Evolutionary conservation across 139 green algal species (phyloP).

Genomic region (Penium margaritaceum): DNA sequence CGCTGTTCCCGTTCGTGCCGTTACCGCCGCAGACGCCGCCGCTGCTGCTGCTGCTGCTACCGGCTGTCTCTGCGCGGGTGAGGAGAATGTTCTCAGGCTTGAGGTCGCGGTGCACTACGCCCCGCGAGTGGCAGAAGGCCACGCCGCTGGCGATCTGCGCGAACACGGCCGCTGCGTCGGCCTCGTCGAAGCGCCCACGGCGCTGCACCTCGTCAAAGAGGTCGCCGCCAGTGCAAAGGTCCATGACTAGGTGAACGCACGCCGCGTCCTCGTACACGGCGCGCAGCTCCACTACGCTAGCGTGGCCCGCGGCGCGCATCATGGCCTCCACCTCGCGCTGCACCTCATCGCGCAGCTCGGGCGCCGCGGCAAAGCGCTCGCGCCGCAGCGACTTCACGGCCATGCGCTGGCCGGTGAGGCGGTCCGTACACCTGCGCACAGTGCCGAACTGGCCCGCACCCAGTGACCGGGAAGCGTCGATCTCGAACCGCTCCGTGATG

Average conservation of each 20-base stretch:
- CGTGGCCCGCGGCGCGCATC: conserved; percentile 70
- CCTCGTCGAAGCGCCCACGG: conserved; percentile 67
- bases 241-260: conserved; percentile 12
- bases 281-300: conserved; percentile 25
- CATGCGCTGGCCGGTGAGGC: too few relatives aligned
- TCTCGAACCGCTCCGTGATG: too few relatives aligned
- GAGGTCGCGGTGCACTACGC: conserved; percentile 12
- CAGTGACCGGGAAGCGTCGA: too few relatives aligned
- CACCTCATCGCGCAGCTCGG: too few relatives aligned
- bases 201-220: conserved; percentile 58
- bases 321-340: conserved; percentile 77
- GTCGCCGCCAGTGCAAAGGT: conserved; percentile 9
- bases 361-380: too few relatives aligned
- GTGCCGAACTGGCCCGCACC: too few relatives aligned
- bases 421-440: too few relatives aligned
- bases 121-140: conserved; percentile 66
- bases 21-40: too few relatives aligned
- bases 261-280: conserved; percentile 12
- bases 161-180: conserved; percentile 65
- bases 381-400: too few relatives aligned
- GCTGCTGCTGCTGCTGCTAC: neutral
- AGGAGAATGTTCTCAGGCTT: conserved; percentile 22
- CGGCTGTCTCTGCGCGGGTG: neutral
- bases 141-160: conserved; percentile 77
- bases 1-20: too few relatives aligned